A percentile compares a stretch with the other conserved stretches of the same genome.
Conservation (phyloP, 2,329 filamentous ascomycete genomes). For the Talaromyces sp. region DNA sequence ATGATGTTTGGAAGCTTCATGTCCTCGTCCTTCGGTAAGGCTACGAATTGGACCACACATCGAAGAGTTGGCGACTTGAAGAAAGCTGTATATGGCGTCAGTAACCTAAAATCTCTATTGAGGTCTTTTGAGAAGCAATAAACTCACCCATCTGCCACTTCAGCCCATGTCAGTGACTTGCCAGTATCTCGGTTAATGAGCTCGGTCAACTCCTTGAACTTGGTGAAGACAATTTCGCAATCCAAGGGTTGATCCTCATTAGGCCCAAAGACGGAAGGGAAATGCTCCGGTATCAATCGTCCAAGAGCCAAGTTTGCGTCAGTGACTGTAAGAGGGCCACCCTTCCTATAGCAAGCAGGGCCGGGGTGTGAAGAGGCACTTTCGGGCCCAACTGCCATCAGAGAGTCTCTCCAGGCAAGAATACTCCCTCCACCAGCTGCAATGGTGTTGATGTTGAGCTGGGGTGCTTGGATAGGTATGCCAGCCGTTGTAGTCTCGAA, state of each 20-base stretch:
- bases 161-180: background rate
- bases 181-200: too few species aligned
- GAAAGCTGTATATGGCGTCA: too few species aligned
- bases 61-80: slow-evolving; percentile 84
- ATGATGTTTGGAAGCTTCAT: background rate
- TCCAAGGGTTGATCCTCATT: slow-evolving; percentile 73
- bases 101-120: too few species aligned
- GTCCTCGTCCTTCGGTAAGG: slow-evolving; percentile 49
- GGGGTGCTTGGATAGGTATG: slow-evolving; percentile 88
- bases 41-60: slow-evolving; percentile 86
- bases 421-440: background rate
- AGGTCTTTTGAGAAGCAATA: too few species aligned
- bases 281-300: slow-evolving; percentile 30
- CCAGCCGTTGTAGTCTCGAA: slow-evolving; percentile 92
- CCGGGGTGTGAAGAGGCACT: background rate
- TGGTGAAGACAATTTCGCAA: too few species aligned
- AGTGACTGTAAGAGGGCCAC: background rate
- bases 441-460: slow-evolving; percentile 45
- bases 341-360: background rate
- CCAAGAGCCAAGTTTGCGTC: background rate
- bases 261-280: slow-evolving; percentile 85
- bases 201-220: too few species aligned
- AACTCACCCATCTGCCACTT: background rate
- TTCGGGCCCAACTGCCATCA: slow-evolving; percentile 1
- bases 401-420: background rate